Evolutionary conservation across 371 early-diverging fungal genomes (phyloP), one percentile per base, ranked within the genome.

Genomic region (Rhizopus sp.): DNA sequence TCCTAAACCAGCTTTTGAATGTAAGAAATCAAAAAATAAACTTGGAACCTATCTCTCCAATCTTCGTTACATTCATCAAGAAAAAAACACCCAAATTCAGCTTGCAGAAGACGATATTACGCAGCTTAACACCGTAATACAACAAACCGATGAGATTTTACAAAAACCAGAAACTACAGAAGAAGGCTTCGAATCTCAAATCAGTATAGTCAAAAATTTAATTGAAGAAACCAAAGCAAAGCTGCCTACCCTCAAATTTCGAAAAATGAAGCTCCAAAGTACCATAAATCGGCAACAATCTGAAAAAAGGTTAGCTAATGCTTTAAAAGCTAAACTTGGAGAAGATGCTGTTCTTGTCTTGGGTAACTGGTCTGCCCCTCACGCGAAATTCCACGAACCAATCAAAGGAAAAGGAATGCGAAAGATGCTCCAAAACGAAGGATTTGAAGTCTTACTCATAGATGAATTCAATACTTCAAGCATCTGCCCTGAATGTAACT

Each of bases 351-450:
- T 45, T 16, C 44, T 45, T 32, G 47, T 55, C 9, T 33, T 45
- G 8, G 44, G 46, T 13, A 55, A 55, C 16, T 55, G 55, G 55
- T 55, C 55, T 10, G 46, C 34, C 6, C 2, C 4, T 30, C 44
- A 55, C 32, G 13, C 35, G 13, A 40, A 33, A 29, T 54, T 10
- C 32, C 54, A 54, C 30, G 54, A 54, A 41, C 54, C 54, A 13
- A 54, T 45, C 10, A 12, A 46, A 33, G 55, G 55, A 32, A 34
- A 32, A 13, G 55, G 55, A 4, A 45, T 55, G 44, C 30, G 46
- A 3, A 30, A 23, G 29, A 55, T 55, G 55, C 41, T 55, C 13
- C 7, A 10, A n/a, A 40, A 44, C 23, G 32, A 39, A n/a, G 54
- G 54, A 29, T 42, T 42, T 42, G 6, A 40, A 10, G 44, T 42